Conservation (phyloP, 768 basidiomycete species). For the Dacryopinax primogenitus region DNA sequence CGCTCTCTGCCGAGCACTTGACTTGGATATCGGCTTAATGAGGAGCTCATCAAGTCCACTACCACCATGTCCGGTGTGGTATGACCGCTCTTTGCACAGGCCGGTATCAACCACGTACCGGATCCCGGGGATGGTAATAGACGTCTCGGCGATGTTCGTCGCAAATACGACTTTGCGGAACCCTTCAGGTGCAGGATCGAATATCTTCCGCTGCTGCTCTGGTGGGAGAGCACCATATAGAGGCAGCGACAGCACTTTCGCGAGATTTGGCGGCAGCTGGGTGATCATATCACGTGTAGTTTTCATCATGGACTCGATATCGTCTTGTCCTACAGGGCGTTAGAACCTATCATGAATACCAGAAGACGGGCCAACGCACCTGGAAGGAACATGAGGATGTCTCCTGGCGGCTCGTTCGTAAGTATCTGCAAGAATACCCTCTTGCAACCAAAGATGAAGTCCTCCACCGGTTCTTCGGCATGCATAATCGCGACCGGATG, state of each 20-base stretch:
- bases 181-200: constrained; percentile 48
- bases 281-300: constrained; percentile 57
- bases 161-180: constrained; percentile 86
- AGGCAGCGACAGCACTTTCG: constrained; percentile 60
- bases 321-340: constrained; percentile 65
- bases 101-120: constrained; percentile 94
- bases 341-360: neutral
- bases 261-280: constrained; percentile 47
- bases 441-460: constrained; percentile 81
- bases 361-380: constrained; percentile 32
- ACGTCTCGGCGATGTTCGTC: constrained; percentile 97
- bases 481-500: constrained; percentile 81
- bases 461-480: constrained; percentile 53
- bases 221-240: constrained; percentile 82
- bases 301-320: constrained; percentile 78
- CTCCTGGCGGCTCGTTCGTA: constrained; percentile 61
- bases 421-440: constrained; percentile 94
- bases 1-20: constrained; percentile 72
- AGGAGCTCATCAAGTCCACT: constrained; percentile 75
- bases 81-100: constrained; percentile 89
- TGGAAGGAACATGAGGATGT: constrained; percentile 87
- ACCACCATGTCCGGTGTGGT: constrained; percentile 53
- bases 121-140: constrained; percentile 92
- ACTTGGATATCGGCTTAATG: constrained; percentile 72
- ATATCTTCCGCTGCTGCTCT: constrained; percentile 64